Conservation (phyloP, 768 basidiomycete species). For the Kwoniella sp. region DNA sequence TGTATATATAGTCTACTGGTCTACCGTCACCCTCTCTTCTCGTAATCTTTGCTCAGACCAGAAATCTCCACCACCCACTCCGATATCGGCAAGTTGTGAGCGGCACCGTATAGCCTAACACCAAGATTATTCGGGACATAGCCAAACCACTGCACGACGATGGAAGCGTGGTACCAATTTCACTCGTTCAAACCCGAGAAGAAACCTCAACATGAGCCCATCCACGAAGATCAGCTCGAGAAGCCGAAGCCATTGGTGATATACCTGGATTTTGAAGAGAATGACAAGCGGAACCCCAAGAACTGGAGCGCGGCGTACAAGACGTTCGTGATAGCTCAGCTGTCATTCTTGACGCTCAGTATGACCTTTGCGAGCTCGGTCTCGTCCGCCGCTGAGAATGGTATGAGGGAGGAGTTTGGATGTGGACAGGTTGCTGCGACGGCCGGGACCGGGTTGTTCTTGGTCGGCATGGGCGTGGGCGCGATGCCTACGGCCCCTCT, state of each 20-base stretch:
- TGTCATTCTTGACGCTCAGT: constrained; percentile 29
- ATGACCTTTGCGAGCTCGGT: constrained; percentile 33
- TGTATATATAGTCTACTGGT: no score
- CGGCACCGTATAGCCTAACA: no score
- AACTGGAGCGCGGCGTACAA: constrained; percentile 37
- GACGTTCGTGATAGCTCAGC: constrained; percentile 25
- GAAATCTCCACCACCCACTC: no score
- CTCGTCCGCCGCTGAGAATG: constrained; percentile 20
- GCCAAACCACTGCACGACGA: no score
- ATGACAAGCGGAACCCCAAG: constrained; percentile 29
- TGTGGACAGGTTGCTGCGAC: constrained; percentile 28
- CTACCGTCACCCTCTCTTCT: no score
- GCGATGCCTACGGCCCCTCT: constrained; percentile 38
- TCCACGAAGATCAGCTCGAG: constrained; percentile 16
- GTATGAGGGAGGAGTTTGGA: constrained; percentile 30
- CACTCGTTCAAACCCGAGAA: constrained; percentile 11
- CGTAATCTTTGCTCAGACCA: no score
- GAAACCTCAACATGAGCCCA: constrained; percentile 11
- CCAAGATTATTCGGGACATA: neutral
- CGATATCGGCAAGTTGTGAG: no score
- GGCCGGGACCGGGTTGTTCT: constrained; percentile 30
- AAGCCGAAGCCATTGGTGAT: constrained; percentile 9
- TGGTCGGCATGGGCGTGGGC: constrained; percentile 36
- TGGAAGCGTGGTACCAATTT: constrained; percentile 20
- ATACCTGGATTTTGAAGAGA: constrained; percentile 26